Evolutionary conservation across 208 protist species (phyloP).

Genomic region (Crithidia acanthocephali): DNA sequence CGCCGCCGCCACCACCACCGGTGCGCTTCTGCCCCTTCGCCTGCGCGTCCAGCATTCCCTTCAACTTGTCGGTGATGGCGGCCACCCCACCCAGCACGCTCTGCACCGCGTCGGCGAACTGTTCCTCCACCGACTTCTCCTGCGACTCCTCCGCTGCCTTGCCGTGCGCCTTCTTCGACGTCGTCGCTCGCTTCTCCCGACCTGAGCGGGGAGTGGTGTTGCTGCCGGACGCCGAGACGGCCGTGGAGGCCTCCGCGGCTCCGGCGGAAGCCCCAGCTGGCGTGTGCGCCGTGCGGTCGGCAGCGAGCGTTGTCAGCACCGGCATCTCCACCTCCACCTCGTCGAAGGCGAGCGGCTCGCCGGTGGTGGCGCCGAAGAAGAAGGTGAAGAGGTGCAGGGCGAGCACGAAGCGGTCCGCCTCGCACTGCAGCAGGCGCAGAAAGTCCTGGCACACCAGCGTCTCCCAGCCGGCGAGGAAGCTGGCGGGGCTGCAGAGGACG

Average conservation of each 20-base stretch:
- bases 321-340: slow-evolving; percentile 63
- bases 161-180: slow-evolving; percentile 43
- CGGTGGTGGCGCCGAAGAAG: slow-evolving; percentile 65
- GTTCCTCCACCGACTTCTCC: slow-evolving; percentile 59
- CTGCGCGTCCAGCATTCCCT: slow-evolving; percentile 32
- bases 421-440: slow-evolving; percentile 53
- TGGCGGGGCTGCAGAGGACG: slow-evolving; percentile 49
- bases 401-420: slow-evolving; percentile 70
- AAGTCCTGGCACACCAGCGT: slow-evolving; percentile 63
- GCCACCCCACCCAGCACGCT: slow-evolving; percentile 39
- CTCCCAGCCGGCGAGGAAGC: slow-evolving; percentile 72
- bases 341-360: slow-evolving; percentile 68
- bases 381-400: slow-evolving; percentile 66
- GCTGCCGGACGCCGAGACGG: slow-evolving; percentile 6
- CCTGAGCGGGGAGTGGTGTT: slow-evolving; percentile 9
- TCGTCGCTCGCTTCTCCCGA: slow-evolving; percentile 56
- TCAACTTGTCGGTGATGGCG: slow-evolving; percentile 52
- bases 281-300: slow-evolving; percentile 23
- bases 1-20: slow-evolving; percentile 20
- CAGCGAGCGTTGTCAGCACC: slow-evolving; percentile 12
- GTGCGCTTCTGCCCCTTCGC: slow-evolving; percentile 49
- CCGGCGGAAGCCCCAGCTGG: slow-evolving; percentile 4
- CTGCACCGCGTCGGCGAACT: slow-evolving; percentile 53
- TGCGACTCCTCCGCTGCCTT: slow-evolving; percentile 45
- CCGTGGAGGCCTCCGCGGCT: not conserved